A percentile compares a stretch with the other conserved stretches of the same genome.
Conservation (phyloP, 2,329 filamentous ascomycete genomes). For the Epichloe glyceriae region DNA sequence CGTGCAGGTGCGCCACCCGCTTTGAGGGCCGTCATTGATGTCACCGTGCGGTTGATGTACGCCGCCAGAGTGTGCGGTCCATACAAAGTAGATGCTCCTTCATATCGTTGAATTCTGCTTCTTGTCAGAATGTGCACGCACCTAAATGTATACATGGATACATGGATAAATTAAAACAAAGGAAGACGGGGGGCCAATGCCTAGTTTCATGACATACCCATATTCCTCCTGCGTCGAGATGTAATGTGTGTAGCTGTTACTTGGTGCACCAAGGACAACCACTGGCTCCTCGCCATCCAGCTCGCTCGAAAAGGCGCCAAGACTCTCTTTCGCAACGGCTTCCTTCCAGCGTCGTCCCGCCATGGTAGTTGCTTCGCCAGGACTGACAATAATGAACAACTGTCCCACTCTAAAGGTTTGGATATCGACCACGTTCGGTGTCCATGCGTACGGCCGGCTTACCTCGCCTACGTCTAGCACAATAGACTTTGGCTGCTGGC, state of each 20-base stretch:
- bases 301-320: constrained; percentile 26
- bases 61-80: constrained; percentile 75
- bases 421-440: constrained; percentile 78
- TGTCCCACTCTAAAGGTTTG: constrained; percentile 75
- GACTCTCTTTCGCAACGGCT: constrained; percentile 44
- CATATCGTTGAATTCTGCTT: constrained; percentile 63
- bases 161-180: neutral
- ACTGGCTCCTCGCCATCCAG: constrained; percentile 37
- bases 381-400: constrained; percentile 70
- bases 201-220: constrained; percentile 10
- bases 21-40: constrained; percentile 53
- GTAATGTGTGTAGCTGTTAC: constrained; percentile 78
- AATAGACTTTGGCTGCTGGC: constrained; percentile 72
- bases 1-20: constrained; percentile 24
- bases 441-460: constrained; percentile 65
- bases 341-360: constrained; percentile 73
- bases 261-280: constrained; percentile 74
- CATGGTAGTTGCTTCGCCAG: constrained; percentile 87
- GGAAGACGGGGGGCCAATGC: neutral
- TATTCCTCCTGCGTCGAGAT: constrained; percentile 59
- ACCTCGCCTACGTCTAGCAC: constrained; percentile 77
- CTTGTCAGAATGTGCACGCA: constrained; percentile 4
- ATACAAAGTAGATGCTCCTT: constrained; percentile 80
- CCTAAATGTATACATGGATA: neutral
- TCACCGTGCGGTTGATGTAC: constrained; percentile 68